Evolutionary conservation across 2,329 filamentous ascomycete genomes (phyloP), one percentile per base, ranked within the genome.

Genomic region (Fusarium sp.): DNA sequence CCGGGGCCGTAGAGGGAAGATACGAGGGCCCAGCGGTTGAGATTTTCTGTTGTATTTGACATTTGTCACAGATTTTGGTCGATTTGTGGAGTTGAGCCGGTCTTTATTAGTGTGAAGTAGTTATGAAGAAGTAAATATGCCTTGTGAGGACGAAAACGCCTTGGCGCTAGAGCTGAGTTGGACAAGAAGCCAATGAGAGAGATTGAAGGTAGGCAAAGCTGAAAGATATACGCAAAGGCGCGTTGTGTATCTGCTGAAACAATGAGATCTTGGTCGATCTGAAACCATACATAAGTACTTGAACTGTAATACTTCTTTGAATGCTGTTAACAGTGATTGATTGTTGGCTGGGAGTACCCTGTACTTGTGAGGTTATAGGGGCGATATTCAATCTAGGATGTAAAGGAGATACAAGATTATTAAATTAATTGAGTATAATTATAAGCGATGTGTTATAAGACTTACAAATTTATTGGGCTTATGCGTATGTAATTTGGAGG

Each of bases 241-340:
- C 4, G 1, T 12, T 31, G 11, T 15, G 0, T 12, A 11, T 27
- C 18, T 21, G 5, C 4, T 21, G 0, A 4, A n/a, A 7, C 16
- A 31, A 23, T 23, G 7, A 23, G 27, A 48, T 3, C 10, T 31
- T 23, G 3, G 1, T 0, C 15, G 31, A 5, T 14, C 15, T n/a
- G 3, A 18, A 31, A n/a, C 9, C 5, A n/a, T 14, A 5, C 1
- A 23, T 14, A 23, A 23, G 7, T 21, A 46, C 10, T 29, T 21
- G 8, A 45, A 27, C 16, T 14, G 23, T 21, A 7, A 21, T 27
- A 21, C 23, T 45, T 27, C 18, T 19, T 25, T 0, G 10, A 9
- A 25, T 25, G 18, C 10, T 42, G 6, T 42, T 18, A 5, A 23
- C 9, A 23, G 6, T 7, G 6, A 18, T 23, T 25, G n/a, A 25